A percentile compares a stretch with the other conserved stretches of the same genome.
Evolutionary conservation across 2,329 filamentous ascomycete species (phyloP).

Genomic region (Gnomoniopsis smithogilvyi): DNA sequence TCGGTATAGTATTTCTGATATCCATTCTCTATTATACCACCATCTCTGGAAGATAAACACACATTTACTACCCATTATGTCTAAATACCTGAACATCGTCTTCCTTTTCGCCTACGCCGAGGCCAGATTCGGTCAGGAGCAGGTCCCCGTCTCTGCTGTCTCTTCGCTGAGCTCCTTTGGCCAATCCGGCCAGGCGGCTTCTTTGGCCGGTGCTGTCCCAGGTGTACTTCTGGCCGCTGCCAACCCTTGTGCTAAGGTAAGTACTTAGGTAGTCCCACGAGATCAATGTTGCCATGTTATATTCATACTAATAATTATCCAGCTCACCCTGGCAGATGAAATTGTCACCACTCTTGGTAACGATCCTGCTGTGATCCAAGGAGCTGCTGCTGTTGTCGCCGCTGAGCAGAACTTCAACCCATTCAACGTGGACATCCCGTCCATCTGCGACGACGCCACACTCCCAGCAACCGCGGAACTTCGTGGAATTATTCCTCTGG

Average conservation of each 20-base stretch:
- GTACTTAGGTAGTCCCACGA: constrained; percentile 21
- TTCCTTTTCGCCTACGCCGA: constrained; percentile 36
- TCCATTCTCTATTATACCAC: not conserved
- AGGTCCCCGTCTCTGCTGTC: constrained; percentile 53
- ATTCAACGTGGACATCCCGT: constrained; percentile 52
- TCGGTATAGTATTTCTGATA: constrained; percentile 5
- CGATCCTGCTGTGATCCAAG: constrained; percentile 55
- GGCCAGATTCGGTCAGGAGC: constrained; percentile 62
- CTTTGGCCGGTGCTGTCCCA: constrained; percentile 59
- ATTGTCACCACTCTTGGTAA: constrained; percentile 60
- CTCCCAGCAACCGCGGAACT: constrained; percentile 59
- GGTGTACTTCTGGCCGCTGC: constrained; percentile 59
- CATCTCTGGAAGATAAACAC: constrained; percentile 3
- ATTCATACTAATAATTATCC: not conserved
- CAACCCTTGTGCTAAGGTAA: constrained; percentile 59
- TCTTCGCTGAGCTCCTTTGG: constrained; percentile 49
- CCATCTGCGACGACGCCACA: constrained; percentile 57
- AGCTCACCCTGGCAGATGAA: constrained; percentile 61
- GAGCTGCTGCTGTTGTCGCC: constrained; percentile 61
- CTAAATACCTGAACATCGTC: constrained; percentile 29
- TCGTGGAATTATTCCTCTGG: constrained; percentile 59
- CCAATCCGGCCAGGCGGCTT: constrained; percentile 55
- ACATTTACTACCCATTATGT: not conserved
- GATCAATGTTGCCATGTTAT: not conserved
- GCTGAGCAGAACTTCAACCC: constrained; percentile 71